Evolutionary conservation across 1,284 basidiomycete genomes (phyloP), one percentile per base, ranked within the genome.

Genomic region (Cerioporus squamosus): DNA sequence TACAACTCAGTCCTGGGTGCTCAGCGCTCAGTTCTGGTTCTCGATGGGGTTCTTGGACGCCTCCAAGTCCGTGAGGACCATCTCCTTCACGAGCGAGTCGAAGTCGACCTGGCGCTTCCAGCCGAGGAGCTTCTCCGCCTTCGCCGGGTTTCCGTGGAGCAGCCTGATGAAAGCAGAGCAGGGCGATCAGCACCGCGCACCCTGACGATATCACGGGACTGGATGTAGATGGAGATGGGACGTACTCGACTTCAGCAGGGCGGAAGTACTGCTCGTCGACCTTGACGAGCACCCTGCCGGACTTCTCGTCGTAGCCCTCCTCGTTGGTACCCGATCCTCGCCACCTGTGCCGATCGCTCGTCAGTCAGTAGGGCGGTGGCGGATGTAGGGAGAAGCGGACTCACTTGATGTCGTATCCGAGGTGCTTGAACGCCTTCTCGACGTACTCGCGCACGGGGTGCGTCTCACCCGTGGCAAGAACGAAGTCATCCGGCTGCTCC

Each of bases 401-500:
- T 43, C 39, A 51, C 86, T 80, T 78, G 67, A 95, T 82, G 46
- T 81, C 68, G 43, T 87, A 86, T 40, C 83, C 87, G 26, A 93
- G 82, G 45, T 83, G 76, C 7, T 67, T 77, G 72, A 97, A 97
- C 20, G 94, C 75, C 75, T 91, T 93, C 71, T 95, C 87, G 61
- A 96, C 91, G 68, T 88, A 96, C 75, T 95, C 93, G 51, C 92
- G 87, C 31, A 97, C 94, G 44, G 86, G 86, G 73, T 97, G 95
- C 26, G 93, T 96, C 79, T 96, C 94, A 33, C 93, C 93, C 1
- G 93, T 96, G 0, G 94, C 94, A 44, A 97, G 88, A 38, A 97
- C 94, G 69, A 92, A 97, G 75, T 97, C 94, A 20, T 93, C 86
- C 1, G 94, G 79, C 24, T 67, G 66, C 8, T 86, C 81, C 72